These are phyloP conservation scores for Eragrostis curvula DNA, from an alignment of 176 grass and related monocot species.

Conservation along the genomic window DNA sequence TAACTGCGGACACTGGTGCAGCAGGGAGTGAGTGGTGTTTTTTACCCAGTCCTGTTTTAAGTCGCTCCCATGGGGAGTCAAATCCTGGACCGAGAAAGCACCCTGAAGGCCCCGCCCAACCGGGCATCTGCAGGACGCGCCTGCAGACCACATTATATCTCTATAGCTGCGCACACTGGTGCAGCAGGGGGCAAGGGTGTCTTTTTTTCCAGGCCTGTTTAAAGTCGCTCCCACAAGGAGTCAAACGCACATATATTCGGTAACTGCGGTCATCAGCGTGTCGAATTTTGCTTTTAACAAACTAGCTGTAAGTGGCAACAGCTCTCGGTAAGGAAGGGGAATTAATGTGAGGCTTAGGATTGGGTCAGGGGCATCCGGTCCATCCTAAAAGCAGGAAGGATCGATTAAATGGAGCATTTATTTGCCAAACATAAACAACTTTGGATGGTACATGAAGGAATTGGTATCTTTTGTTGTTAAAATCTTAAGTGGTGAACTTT, in stretches of 20 bases:
- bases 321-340: neutral
- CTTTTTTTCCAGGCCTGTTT: too few relatives aligned
- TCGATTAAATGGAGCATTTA: neutral
- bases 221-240: too few relatives aligned
- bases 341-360: neutral
- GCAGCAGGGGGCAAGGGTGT: too few relatives aligned
- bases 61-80: neutral
- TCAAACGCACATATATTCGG: too few relatives aligned
- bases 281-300: neutral
- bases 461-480: neutral
- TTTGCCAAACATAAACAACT: neutral
- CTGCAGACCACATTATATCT: too few relatives aligned
- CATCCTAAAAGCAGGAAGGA: neutral
- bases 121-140: too few relatives aligned
- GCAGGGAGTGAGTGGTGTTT: neutral
- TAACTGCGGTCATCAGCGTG: neutral
- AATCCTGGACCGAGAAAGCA: neutral
- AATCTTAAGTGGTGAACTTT: neutral
- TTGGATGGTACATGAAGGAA: neutral
- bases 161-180: too few relatives aligned
- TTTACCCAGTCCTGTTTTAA: neutral
- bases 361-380: neutral
- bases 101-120: too few relatives aligned
- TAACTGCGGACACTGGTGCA: too few relatives aligned
- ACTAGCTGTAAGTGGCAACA: neutral